Conservation (phyloP, 2,329 filamentous ascomycete genomes). For the Chaetomium olivaceum region DNA sequence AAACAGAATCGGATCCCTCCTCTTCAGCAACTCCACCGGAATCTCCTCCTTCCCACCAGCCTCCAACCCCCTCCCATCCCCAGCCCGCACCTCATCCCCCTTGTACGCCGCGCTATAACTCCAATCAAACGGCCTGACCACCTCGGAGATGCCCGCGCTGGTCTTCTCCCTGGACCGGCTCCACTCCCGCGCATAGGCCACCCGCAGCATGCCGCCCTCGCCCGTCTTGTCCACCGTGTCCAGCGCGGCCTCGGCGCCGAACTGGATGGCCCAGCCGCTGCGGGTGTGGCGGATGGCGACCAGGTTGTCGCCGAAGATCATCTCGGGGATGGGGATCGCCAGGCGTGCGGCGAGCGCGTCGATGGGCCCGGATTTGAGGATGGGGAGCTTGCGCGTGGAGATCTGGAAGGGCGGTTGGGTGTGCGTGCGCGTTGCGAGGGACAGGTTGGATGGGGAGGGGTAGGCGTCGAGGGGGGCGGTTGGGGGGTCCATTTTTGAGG, state of each 20-base stretch:
- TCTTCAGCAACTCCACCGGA: conserved; percentile 81
- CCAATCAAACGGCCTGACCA: conserved; percentile 97
- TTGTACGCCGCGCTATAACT: conserved; percentile 89
- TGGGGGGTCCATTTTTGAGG: neutral
- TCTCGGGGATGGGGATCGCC: conserved; percentile 88
- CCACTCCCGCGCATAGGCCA: conserved; percentile 91
- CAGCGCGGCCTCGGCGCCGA: conserved; percentile 84
- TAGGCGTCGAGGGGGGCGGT: neutral
- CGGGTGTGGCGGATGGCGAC: conserved; percentile 72
- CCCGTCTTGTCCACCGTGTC: conserved; percentile 94
- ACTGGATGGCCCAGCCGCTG: conserved; percentile 75
- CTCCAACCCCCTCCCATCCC: neutral
- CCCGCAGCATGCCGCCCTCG: conserved; percentile 77
- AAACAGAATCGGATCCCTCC: conserved; percentile 91
- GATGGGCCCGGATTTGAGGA: conserved; percentile 88
- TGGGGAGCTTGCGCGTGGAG: conserved; percentile 85
- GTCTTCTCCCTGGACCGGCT: conserved; percentile 66
- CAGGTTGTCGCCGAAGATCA: conserved; percentile 98
- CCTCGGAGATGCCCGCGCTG: conserved; percentile 84
- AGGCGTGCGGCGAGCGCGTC: conserved; percentile 78
- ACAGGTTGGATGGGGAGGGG: conserved; percentile 47
- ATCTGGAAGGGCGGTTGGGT: conserved; percentile 70
- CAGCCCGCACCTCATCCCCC: conserved; percentile 47
- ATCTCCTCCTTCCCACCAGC: conserved; percentile 47
- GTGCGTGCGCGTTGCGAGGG: conserved; percentile 57